Evolutionary conservation across 495 filamentous ascomycete genomes (phyloP).

Genomic region (Aspergillus leporis): DNA sequence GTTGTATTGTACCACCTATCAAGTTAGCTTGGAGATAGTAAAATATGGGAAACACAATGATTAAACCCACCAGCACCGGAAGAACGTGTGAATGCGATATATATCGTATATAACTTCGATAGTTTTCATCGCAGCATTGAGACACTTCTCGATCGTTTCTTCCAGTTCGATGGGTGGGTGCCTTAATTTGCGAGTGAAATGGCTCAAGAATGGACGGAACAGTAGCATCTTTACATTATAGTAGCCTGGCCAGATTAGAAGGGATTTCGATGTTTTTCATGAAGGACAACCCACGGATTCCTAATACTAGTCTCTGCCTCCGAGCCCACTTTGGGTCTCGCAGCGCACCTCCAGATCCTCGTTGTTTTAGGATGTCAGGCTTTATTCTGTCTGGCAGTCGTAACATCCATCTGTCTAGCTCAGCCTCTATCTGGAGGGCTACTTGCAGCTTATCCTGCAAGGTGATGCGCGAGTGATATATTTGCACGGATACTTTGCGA

Average conservation of each 20-base stretch:
- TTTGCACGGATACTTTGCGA: conserved; percentile 42
- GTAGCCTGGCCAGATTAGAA: conserved; percentile 26
- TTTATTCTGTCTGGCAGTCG: conserved; percentile 35
- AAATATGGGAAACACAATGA: not conserved
- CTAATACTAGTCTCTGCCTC: conserved; percentile 38
- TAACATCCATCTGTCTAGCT: conserved; percentile 40
- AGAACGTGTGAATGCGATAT: conserved; percentile 43
- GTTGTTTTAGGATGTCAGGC: conserved; percentile 30
- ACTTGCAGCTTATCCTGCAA: conserved; percentile 39
- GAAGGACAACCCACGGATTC: conserved; percentile 31
- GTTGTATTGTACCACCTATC: conserved; percentile 49
- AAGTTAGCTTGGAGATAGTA: not conserved
- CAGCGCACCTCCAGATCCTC: conserved; percentile 25
- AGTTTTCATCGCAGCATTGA: conserved; percentile 40
- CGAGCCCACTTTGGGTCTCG: conserved; percentile 45
- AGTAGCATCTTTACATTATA: conserved; percentile 45
- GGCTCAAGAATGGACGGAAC: conserved; percentile 41
- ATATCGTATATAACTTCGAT: conserved; percentile 45
- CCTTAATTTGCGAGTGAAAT: conserved; percentile 37
- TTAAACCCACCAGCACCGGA: conserved; percentile 40
- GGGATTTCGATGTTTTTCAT: not conserved
- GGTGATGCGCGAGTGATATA: conserved; percentile 43
- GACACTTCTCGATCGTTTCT: conserved; percentile 36
- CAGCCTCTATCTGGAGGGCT: conserved; percentile 38
- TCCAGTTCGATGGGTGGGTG: conserved; percentile 34